Conservation (phyloP, 2,329 filamentous ascomycete species). For the Paracoccidioides lutzii region DNA sequence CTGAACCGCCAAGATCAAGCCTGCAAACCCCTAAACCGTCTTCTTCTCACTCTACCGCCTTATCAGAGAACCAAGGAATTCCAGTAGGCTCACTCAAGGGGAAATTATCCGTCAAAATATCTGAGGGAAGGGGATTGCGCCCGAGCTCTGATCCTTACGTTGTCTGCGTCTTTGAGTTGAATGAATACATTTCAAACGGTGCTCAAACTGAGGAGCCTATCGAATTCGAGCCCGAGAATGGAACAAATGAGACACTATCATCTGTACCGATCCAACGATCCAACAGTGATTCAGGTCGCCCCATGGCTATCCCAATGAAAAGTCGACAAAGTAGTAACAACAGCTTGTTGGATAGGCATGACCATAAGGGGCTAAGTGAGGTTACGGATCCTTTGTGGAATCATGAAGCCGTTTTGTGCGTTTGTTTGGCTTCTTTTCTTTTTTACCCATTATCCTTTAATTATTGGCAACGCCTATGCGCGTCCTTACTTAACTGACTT, state of each 20-base stretch:
- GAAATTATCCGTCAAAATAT: constrained; percentile 78
- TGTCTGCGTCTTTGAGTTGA: constrained; percentile 91
- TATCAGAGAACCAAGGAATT: constrained; percentile 33
- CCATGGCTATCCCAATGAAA: constrained; percentile 93
- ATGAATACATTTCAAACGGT: constrained; percentile 86
- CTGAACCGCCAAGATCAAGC: constrained; percentile 14
- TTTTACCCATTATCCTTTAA: too few species aligned
- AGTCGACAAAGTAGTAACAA: constrained; percentile 95
- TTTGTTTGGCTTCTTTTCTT: constrained; percentile 13
- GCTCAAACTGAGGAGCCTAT: constrained; percentile 51
- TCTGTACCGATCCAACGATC: constrained; percentile 53
- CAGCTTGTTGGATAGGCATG: constrained; percentile 56
- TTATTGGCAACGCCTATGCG: not conserved
- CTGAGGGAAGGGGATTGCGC: constrained; percentile 68
- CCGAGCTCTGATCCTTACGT: constrained; percentile 85
- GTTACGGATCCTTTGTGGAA: constrained; percentile 88
- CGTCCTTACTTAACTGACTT: constrained; percentile 17
- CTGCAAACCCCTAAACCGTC: constrained; percentile 8
- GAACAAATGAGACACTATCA: constrained; percentile 39
- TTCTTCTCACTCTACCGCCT: constrained; percentile 12
- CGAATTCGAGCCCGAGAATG: constrained; percentile 48
- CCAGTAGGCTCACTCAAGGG: constrained; percentile 64
- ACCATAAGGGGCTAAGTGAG: constrained; percentile 46
- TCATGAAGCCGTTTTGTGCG: constrained; percentile 89
- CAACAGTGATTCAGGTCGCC: constrained; percentile 66